Base-by-base conservation (phyloP, 169 alveolate genomes). In the Plasmodium adleri region DNA sequence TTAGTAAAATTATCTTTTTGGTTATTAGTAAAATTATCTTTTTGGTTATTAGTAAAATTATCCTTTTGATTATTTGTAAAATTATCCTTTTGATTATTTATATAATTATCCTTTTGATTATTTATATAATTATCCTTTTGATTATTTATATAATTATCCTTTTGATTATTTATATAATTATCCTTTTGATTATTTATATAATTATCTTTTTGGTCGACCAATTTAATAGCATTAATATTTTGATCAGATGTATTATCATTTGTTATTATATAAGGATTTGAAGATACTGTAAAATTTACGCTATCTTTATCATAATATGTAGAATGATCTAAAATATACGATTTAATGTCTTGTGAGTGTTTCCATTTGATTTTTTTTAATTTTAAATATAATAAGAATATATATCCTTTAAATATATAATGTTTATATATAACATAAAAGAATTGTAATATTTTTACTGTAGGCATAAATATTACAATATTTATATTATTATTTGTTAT, bases 371-470 rank as follows among this genome's bases (percentile, higher is more conserved):
- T 59, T 13, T 56, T 24, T n/a, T 67, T 68, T 22, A 60, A 71
- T 68, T 80, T 68, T 39, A 80, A 32, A 47, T 80, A 80, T 22
- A 80, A 67, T 63, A 80, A 80, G 58, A 59, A 80, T 10, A 80
- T 20, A 39, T 80, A 80, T 2, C 91, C 91, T 50, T 80, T 80
- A 68, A 80, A 80, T 28, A 80, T 80, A 71, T 80, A 80, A 50
- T 80, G 91, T 66, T 80, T 80, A 60, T 67, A 80, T 17, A 80
- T 68, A 24, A 59, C 80, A 50, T 80, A 80, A 67, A 80, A 67
- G 43, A 80, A 80, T 24, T 80, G 91, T 58, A 80, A 22, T 73
- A 80, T 80, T 80, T 80, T 80, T 10, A 80, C 91, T n/a, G 91
- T 80, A 39, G 91, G 91, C 80, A 80, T 68, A 71, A 68, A 67